Evolutionary conservation across 768 basidiomycete genomes (phyloP), one percentile per base, ranked within the genome.

Genomic region (Phaeotremella fagi): DNA sequence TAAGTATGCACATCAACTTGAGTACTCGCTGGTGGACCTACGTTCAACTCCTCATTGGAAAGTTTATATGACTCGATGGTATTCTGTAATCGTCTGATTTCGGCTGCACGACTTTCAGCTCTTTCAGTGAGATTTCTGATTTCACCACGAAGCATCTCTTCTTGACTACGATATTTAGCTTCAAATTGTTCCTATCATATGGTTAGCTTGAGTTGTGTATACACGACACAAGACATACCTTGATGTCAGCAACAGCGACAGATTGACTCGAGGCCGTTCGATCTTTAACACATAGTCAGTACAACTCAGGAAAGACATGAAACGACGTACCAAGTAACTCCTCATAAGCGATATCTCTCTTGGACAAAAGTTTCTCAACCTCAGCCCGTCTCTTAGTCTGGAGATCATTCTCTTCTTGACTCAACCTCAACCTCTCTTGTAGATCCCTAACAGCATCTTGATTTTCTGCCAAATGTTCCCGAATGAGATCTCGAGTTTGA

Each of bases 11-110:
- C 20, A 27, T 20, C 29, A 58, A 20, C 28, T 27, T 26, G 36
- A 26, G 41, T 51, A 53, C 54, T 23, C 52, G 51, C 35, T 54
- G 48, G 45, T 50, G 46, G 31, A 42, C 77, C 59, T 64, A 95
- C 94, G 83, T 99, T 98, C 50, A 99, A 82, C 72, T 98, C 94
- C 72, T 98, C 95, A 68, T 97, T 98, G 58, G 95, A 87, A 67
- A 88, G 86, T 78, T 94, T 92, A 66, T 95, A 80, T 74, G 86
- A 87, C 70, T 98, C 94, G 53, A 95, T 84, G 4, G 88, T 85
- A 42, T 84, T 82, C 64, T 88, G 87, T 59, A 94, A 78, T 59
- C 81, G 83, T 54, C 89, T 84, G 49, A 90, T 82, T 75, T 99
- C 95, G 54, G 84, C 87, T 31, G 78, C 78, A 70, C 84, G 85